These are phyloP conservation scores for Brassica hybrid DNA, from an alignment of 441 rosid genomes.

Conservation along the genomic window DNA sequence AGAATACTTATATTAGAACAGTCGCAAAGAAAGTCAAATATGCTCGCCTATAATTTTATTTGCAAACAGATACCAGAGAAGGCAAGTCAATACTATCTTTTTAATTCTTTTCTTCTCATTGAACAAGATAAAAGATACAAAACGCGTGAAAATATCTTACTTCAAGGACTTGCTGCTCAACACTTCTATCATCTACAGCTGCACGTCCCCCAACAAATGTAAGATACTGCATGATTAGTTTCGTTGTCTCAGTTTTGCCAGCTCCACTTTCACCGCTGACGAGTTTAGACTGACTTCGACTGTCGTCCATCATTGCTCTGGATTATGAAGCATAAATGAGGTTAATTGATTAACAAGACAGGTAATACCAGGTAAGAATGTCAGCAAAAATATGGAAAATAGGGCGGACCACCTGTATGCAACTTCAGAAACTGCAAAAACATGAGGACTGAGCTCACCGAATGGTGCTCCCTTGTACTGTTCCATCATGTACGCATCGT, in stretches of 20 bases:
- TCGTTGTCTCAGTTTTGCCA: conserved; percentile 98
- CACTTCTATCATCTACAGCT: conserved; percentile 81
- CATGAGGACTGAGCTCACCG: conserved; percentile 98
- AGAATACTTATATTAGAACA: conserved; percentile 44
- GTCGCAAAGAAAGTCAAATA: conserved; percentile 19
- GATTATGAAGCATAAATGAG: conserved; percentile 42
- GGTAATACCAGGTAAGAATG: conserved; percentile 24
- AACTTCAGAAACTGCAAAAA: conserved; percentile 97
- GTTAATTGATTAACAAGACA: conserved; percentile 35
- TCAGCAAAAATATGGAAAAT: conserved; percentile 3
- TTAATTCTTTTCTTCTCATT: conserved; percentile 5
- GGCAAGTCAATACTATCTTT: neutral
- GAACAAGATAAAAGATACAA: conserved; percentile 17
- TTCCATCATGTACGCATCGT: conserved; percentile 97
- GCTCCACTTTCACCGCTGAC: conserved; percentile 99
- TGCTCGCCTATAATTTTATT: conserved; percentile 14
- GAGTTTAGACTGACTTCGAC: conserved; percentile 90
- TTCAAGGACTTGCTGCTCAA: conserved; percentile 98
- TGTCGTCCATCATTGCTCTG: conserved; percentile 91
- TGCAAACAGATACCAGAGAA: conserved; percentile 24
- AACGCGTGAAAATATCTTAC: conserved; percentile 61
- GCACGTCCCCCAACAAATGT: conserved; percentile 96
- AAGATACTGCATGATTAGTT: conserved; percentile 95
- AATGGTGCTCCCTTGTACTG: conserved; percentile 96
- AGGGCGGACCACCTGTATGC: conserved; percentile 74